A percentile compares a stretch with the other conserved stretches of the same genome.
Evolutionary conservation across 352 stramenopile genomes (phyloP).

Genomic region (Globisporangium middletonii): DNA sequence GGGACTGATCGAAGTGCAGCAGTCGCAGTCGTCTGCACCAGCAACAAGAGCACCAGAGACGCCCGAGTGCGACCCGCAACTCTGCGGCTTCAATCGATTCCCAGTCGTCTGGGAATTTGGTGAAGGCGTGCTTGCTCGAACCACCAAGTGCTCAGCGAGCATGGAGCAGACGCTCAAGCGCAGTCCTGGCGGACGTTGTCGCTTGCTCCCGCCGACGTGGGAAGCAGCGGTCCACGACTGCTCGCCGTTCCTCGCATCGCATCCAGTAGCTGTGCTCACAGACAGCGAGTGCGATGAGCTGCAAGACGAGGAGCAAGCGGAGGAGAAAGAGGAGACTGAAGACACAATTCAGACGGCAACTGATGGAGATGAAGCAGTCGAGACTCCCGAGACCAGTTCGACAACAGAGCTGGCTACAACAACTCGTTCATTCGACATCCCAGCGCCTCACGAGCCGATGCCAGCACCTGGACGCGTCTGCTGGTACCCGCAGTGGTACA

Average conservation of each 20-base stretch:
- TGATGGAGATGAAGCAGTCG: neutral
- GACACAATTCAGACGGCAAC: too few species aligned
- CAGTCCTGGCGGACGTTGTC: slow-evolving; percentile 14
- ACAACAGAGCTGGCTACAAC: too few species aligned
- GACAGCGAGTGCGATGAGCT: too few species aligned
- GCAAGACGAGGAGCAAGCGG: too few species aligned
- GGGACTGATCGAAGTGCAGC: slow-evolving; percentile 36
- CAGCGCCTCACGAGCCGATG: neutral
- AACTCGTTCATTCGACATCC: neutral
- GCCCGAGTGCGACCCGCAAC: slow-evolving; percentile 5
- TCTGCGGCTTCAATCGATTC: slow-evolving; percentile 47
- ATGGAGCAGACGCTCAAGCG: slow-evolving; percentile 6
- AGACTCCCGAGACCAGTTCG: too few species aligned
- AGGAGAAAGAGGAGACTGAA: too few species aligned
- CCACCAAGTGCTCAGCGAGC: neutral
- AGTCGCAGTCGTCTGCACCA: slow-evolving; percentile 6
- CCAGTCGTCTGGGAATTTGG: slow-evolving; percentile 13
- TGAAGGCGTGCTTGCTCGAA: slow-evolving; percentile 4
- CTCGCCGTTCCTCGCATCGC: slow-evolving; percentile 51
- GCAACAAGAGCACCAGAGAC: slow-evolving; percentile 1
- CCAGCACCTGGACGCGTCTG: neutral
- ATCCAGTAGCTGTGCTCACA: slow-evolving; percentile 37
- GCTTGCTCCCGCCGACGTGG: slow-evolving; percentile 55
- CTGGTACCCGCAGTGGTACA: neutral
- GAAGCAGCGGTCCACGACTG: slow-evolving; percentile 27